Conservation (phyloP, 805 yeast genomes). For the Saccharomycopsis olivae region DNA sequence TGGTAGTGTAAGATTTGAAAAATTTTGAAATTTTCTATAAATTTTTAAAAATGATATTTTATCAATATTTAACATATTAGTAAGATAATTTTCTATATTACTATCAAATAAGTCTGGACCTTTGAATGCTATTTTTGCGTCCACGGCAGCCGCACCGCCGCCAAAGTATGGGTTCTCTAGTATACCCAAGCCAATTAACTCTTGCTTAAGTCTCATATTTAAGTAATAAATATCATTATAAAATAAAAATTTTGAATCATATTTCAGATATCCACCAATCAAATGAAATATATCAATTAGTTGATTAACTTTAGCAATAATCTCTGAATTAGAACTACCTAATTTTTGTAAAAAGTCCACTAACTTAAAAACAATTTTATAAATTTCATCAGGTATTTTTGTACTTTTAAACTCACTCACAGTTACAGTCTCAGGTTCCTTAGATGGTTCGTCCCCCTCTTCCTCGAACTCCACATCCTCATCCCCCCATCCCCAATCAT, state of each 20-base stretch:
- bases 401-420: slow-evolving; percentile 9
- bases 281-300: slow-evolving; percentile 15
- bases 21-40: slow-evolving; percentile 16
- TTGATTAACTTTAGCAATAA: slow-evolving; percentile 6
- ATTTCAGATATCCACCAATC: slow-evolving; percentile 17
- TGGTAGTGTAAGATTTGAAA: slow-evolving; percentile 7
- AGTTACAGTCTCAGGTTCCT: neutral
- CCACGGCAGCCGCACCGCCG: too few relatives aligned
- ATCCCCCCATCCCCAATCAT: slow-evolving; percentile 19
- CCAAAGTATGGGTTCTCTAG: slow-evolving; percentile 1
- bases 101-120: slow-evolving; percentile 9
- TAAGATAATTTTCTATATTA: slow-evolving; percentile 15
- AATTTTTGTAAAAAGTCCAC: slow-evolving; percentile 6
- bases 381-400: slow-evolving; percentile 13
- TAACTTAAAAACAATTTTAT: slow-evolving; percentile 5
- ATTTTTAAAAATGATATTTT: slow-evolving; percentile 17
- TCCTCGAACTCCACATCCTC: slow-evolving; percentile 9
- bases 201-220: slow-evolving; percentile 11
- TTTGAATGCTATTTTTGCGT: neutral
- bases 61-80: slow-evolving; percentile 14
- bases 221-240: slow-evolving; percentile 18
- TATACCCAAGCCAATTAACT: slow-evolving; percentile 1
- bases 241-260: slow-evolving; percentile 17
- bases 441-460: neutral
- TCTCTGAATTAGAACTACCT: slow-evolving; percentile 1